phyloP scores from a whole-genome alignment of 768 basidiomycete species.

The Termitomyces sp. region DNA sequence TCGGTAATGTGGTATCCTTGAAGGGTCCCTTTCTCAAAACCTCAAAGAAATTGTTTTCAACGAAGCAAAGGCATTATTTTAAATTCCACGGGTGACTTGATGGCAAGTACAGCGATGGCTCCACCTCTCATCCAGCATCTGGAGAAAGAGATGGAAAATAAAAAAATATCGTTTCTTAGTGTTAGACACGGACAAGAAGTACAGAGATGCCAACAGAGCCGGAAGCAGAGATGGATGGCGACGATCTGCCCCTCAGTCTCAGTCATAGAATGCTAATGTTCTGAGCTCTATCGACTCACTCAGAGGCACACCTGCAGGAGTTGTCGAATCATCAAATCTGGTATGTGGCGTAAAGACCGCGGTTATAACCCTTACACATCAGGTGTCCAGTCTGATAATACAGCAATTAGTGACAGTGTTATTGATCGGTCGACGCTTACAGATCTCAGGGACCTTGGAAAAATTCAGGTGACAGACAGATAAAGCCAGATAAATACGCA shows the following conservation, averaged over 20 bases:
- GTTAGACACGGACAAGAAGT: background rate
- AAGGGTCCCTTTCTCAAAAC: too few species aligned
- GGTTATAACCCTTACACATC: background rate
- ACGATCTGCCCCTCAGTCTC: background rate
- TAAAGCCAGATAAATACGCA: background rate
- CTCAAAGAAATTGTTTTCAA: too few species aligned
- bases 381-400: background rate
- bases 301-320: constrained; percentile 41
- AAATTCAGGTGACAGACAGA: background rate
- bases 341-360: constrained; percentile 52
- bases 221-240: background rate
- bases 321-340: constrained; percentile 52
- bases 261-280: constrained; percentile 61
- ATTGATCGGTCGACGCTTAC: background rate
- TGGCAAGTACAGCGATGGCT: too few species aligned
- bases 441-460: background rate
- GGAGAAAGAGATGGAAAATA: too few species aligned
- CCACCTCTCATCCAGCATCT: too few species aligned
- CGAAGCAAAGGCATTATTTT: too few species aligned
- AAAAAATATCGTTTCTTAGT: too few species aligned
- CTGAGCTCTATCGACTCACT: constrained; percentile 60
- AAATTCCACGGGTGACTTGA: too few species aligned
- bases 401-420: too few species aligned
- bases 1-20: too few species aligned
- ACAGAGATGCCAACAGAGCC: too few species aligned